Evolutionary conservation across 78 protist species (phyloP).

Genomic region (Cavenderia fasciculata): DNA sequence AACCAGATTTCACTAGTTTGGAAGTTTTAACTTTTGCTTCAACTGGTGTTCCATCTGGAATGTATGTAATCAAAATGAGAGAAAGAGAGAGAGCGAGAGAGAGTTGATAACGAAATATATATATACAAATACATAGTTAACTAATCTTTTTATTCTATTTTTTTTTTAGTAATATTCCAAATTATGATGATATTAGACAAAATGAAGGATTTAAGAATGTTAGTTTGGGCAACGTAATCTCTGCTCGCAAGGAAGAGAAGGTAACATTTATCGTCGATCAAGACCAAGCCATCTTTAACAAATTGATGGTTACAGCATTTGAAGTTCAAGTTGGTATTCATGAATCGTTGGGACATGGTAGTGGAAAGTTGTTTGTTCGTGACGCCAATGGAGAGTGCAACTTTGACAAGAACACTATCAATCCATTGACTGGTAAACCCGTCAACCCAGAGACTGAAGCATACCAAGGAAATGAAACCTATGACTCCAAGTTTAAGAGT

Average conservation of each 20-base stretch:
- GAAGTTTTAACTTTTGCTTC: constrained; percentile 86
- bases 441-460: constrained; percentile 37
- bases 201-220: constrained; percentile 91
- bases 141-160: too few species aligned
- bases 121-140: too few species aligned
- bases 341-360: constrained; percentile 90
- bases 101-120: too few species aligned
- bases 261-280: constrained; percentile 58
- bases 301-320: constrained; percentile 29
- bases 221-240: constrained; percentile 81
- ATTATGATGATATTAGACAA: constrained; percentile 85
- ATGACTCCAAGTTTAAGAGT: constrained; percentile 64
- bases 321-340: constrained; percentile 91
- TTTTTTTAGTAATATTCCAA: constrained; percentile 48
- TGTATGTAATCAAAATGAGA: too few species aligned
- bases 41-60: constrained; percentile 85
- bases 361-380: constrained; percentile 75
- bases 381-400: constrained; percentile 40
- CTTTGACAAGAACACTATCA: constrained; percentile 26
- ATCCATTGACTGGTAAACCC: constrained; percentile 66
- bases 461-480: constrained; percentile 85
- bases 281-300: constrained; percentile 70
- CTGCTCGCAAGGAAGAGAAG: constrained; percentile 24
- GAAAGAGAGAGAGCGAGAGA: too few species aligned
- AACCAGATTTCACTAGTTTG: constrained; percentile 90